These are phyloP conservation scores for Cladochytrium replicatum DNA, from an alignment of 192 early-diverging fungal genomes.

Conservation along the genomic window DNA sequence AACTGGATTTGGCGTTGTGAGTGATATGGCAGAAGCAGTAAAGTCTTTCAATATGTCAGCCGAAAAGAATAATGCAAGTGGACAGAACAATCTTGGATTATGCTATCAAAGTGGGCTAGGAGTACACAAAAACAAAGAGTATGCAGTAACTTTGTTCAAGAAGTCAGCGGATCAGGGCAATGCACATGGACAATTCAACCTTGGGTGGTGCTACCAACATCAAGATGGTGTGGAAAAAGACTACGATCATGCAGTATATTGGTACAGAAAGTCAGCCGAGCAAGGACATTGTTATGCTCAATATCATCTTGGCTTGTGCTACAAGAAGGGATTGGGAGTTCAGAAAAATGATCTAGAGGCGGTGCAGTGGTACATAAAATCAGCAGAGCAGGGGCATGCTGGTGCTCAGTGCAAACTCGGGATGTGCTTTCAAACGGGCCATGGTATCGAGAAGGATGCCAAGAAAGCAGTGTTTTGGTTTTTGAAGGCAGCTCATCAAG, in stretches of 20 bases:
- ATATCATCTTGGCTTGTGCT: slow-evolving; percentile 19
- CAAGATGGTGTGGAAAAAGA: slow-evolving; percentile 6
- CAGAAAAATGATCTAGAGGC: background rate
- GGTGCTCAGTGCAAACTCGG: background rate
- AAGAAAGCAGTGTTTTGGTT: slow-evolving; percentile 43
- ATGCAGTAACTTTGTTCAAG: background rate
- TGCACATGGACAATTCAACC: background rate
- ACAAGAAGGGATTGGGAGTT: background rate
- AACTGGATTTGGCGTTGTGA: slow-evolving; percentile 3
- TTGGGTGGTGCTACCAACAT: background rate
- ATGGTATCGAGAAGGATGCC: slow-evolving; percentile 15
- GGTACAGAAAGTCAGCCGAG: slow-evolving; percentile 41
- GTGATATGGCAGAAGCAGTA: slow-evolving; percentile 5
- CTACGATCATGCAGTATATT: slow-evolving; percentile 35
- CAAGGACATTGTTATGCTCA: slow-evolving; percentile 43
- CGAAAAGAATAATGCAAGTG: slow-evolving; percentile 7
- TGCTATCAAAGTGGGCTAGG: slow-evolving; percentile 1
- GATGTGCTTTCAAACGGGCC: background rate
- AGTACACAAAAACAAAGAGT: background rate
- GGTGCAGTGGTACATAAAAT: background rate
- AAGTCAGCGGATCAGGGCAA: background rate
- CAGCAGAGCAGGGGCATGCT: background rate
- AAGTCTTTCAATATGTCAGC: slow-evolving; percentile 8
- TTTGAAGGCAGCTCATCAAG: slow-evolving; percentile 38
- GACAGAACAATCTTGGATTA: slow-evolving; percentile 4